These are phyloP conservation scores for Ophiostoma perfectum DNA, from an alignment of 2,329 filamentous ascomycete genomes.

Conservation along the genomic window DNA sequence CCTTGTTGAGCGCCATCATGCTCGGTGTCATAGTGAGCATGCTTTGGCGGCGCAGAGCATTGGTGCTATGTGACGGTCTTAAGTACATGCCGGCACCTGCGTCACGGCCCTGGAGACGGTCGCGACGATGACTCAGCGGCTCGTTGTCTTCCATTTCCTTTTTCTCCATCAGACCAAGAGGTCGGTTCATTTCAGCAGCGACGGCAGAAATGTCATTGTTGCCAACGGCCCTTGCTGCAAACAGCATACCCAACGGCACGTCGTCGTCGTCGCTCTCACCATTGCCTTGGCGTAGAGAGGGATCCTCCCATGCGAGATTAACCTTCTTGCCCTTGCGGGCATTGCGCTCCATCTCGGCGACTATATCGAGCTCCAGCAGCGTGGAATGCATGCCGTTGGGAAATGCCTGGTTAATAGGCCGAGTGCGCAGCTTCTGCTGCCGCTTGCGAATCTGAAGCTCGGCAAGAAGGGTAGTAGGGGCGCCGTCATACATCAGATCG, in stretches of 20 bases:
- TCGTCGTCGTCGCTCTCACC: conserved; percentile 73
- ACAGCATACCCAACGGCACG: conserved; percentile 78
- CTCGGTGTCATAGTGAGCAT: conserved; percentile 40
- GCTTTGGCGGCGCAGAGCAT: conserved; percentile 39
- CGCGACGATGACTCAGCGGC: conserved; percentile 71
- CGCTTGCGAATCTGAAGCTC: conserved; percentile 88
- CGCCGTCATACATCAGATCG: conserved; percentile 55
- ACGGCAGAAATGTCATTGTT: conserved; percentile 42
- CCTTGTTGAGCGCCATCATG: conserved; percentile 13
- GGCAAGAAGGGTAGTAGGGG: conserved; percentile 84
- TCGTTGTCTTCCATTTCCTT: conserved; percentile 89
- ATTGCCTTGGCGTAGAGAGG: conserved; percentile 42
- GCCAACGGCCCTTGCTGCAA: conserved; percentile 55
- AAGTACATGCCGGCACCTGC: conserved; percentile 34
- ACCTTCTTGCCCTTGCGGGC: conserved; percentile 69
- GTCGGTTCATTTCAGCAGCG: conserved; percentile 54
- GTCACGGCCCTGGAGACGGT: conserved; percentile 62
- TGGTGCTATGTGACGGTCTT: conserved; percentile 14
- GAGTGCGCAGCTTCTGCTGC: conserved; percentile 74
- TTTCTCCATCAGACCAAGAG: conserved; percentile 70
- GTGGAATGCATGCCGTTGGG: conserved; percentile 86
- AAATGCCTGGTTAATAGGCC: conserved; percentile 55
- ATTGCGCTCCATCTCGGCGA: conserved; percentile 76
- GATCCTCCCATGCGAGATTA: conserved; percentile 86
- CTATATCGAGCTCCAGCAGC: conserved; percentile 81